Conservation (phyloP, 108 stramenopile species). For the Nitzschia sp. region DNA sequence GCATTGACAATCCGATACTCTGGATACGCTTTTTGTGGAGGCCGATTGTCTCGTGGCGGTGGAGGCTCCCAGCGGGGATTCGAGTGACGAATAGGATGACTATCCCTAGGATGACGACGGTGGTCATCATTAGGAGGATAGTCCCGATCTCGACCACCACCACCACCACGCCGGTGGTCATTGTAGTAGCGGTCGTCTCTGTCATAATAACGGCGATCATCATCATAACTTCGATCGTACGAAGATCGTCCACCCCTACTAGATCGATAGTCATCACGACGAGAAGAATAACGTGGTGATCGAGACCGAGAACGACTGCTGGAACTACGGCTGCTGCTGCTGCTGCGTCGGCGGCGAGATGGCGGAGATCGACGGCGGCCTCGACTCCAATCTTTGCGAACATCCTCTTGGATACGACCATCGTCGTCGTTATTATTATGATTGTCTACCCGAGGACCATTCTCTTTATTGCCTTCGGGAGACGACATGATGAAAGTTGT, state of each 20-base stretch:
- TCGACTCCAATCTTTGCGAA: not conserved
- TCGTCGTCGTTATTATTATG: not conserved
- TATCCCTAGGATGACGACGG: not conserved
- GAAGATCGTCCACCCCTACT: not conserved
- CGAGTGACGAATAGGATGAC: not conserved
- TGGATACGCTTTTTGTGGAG: constrained; percentile 1
- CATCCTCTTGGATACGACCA: not conserved
- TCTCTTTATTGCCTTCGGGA: constrained; percentile 3
- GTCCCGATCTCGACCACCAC: not conserved
- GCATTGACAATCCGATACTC: constrained; percentile 15
- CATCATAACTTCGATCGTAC: not conserved
- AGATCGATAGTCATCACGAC: too few relatives aligned
- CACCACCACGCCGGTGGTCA: not conserved
- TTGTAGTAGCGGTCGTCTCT: not conserved
- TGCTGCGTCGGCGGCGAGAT: not conserved
- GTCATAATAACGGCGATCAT: not conserved
- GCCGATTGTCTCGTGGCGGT: not conserved
- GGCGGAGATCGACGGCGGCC: not conserved
- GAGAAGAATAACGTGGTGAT: not conserved
- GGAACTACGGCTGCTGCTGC: constrained; percentile 1
- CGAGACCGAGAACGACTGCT: not conserved
- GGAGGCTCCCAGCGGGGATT: not conserved
- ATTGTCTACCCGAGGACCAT: not conserved
- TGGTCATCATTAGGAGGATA: not conserved
- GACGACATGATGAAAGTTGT: constrained; percentile 6